phyloP scores from a whole-genome alignment of 2,329 filamentous ascomycete genomes.

The Trichoderma harzianum region DNA sequence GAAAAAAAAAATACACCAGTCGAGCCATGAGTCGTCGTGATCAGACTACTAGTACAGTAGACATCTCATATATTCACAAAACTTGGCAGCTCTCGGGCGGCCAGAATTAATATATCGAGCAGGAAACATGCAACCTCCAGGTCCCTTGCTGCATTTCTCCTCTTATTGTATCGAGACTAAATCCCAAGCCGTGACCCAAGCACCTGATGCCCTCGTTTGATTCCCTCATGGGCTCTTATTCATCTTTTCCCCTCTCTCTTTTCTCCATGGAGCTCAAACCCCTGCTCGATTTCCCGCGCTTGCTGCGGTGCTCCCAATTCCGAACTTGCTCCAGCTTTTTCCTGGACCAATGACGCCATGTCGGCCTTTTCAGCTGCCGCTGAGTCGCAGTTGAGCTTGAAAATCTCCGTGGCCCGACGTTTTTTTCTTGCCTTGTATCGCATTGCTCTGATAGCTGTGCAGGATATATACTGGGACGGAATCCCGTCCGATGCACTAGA shows the following conservation, averaged over 20 bases:
- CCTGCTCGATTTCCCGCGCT: not conserved
- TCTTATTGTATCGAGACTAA: not conserved
- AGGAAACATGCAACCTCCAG: not conserved
- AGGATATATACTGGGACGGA: not conserved
- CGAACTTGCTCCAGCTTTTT: not conserved
- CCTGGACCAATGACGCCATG: not conserved
- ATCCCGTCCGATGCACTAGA: not conserved
- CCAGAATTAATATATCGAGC: not conserved
- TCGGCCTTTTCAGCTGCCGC: not conserved
- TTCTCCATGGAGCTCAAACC: not conserved
- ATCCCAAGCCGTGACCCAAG: not conserved
- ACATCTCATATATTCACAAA: not conserved
- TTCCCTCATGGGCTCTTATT: not conserved
- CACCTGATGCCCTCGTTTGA: slow-evolving; percentile 10
- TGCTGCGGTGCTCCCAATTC: not conserved
- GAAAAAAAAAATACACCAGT: not conserved
- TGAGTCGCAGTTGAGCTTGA: not conserved
- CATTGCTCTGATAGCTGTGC: not conserved
- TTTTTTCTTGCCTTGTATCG: not conserved
- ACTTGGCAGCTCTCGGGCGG: not conserved
- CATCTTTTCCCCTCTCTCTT: not conserved
- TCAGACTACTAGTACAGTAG: not conserved
- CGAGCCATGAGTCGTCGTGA: not conserved
- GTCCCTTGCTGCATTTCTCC: not conserved
- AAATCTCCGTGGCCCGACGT: not conserved